Conservation (phyloP, 2,329 filamentous ascomycete genomes). For the Aspergillus neotritici region DNA sequence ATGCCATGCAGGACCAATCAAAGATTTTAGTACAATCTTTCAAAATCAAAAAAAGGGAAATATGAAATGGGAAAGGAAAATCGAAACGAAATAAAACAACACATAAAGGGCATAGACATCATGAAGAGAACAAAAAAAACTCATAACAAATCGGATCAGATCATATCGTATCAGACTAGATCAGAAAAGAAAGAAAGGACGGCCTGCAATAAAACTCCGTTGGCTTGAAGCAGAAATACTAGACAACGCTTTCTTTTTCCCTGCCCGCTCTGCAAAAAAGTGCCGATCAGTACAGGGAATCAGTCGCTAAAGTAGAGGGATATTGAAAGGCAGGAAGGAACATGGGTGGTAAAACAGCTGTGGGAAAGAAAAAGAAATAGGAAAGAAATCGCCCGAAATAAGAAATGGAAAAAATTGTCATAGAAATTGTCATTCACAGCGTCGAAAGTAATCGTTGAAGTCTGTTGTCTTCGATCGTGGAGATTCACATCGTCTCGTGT, state of each 20-base stretch:
- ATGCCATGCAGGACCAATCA: conserved; percentile 3
- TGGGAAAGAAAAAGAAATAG: conserved; percentile 4
- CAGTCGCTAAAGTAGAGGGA: too few species aligned
- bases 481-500: conserved; percentile 22
- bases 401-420: conserved; percentile 8
- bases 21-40: conserved; percentile 9
- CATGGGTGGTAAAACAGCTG: too few species aligned
- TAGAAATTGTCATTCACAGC: conserved; percentile 7
- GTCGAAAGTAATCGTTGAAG: conserved; percentile 8
- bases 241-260: background rate
- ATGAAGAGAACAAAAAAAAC: conserved; percentile 11
- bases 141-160: background rate
- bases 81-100: conserved; percentile 8
- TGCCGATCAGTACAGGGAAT: too few species aligned
- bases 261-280: too few species aligned
- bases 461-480: conserved; percentile 7
- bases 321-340: too few species aligned
- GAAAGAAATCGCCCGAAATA: conserved; percentile 6
- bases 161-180: too few species aligned
- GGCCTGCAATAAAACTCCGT: conserved; percentile 19
- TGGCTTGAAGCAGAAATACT: conserved; percentile 5
- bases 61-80: conserved; percentile 12
- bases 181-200: conserved; percentile 10
- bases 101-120: conserved; percentile 6
- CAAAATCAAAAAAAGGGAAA: conserved; percentile 13